These are phyloP conservation scores for Ceratocystis diversiconidia DNA, from an alignment of 2,329 filamentous ascomycete species.

Conservation along the genomic window DNA sequence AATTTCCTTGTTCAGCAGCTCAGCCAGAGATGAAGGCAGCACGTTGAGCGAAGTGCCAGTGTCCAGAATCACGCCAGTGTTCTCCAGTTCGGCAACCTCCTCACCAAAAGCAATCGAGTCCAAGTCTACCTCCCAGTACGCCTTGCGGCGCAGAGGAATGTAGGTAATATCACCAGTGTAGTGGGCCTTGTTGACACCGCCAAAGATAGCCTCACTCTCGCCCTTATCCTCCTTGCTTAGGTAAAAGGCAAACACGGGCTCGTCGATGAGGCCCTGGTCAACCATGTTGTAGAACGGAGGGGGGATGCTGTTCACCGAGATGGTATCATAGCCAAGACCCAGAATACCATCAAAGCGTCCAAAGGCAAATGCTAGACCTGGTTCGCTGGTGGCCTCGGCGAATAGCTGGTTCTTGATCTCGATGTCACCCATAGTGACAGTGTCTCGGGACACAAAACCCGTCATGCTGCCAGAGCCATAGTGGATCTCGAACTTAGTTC, in stretches of 20 bases:
- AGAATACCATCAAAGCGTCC: constrained; percentile 95
- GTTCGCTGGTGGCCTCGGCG: constrained; percentile 89
- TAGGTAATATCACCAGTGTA: constrained; percentile 75
- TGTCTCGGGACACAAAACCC: constrained; percentile 86
- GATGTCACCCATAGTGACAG: constrained; percentile 74
- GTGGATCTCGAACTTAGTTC: constrained; percentile 76
- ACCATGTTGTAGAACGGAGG: constrained; percentile 96
- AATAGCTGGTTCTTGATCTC: constrained; percentile 83
- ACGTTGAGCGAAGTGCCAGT: constrained; percentile 97
- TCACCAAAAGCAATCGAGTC: constrained; percentile 82
- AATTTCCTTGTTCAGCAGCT: constrained; percentile 94
- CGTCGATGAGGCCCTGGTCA: constrained; percentile 75
- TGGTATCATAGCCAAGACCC: constrained; percentile 84
- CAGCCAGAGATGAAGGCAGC: constrained; percentile 77
- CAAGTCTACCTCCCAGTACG: constrained; percentile 98
- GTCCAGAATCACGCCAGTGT: constrained; percentile 93
- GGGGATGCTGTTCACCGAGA: constrained; percentile 90
- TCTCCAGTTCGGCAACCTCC: constrained; percentile 73
- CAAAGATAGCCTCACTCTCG: constrained; percentile 78
- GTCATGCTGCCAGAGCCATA: constrained; percentile 92
- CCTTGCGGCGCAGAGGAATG: constrained; percentile 92
- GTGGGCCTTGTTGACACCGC: constrained; percentile 72
- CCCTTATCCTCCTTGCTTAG: constrained; percentile 54
- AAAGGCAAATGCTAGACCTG: constrained; percentile 93
- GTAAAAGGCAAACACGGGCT: constrained; percentile 94